phyloP scores from a whole-genome alignment of 441 rosid species.

The Theobroma grandiflorum region DNA sequence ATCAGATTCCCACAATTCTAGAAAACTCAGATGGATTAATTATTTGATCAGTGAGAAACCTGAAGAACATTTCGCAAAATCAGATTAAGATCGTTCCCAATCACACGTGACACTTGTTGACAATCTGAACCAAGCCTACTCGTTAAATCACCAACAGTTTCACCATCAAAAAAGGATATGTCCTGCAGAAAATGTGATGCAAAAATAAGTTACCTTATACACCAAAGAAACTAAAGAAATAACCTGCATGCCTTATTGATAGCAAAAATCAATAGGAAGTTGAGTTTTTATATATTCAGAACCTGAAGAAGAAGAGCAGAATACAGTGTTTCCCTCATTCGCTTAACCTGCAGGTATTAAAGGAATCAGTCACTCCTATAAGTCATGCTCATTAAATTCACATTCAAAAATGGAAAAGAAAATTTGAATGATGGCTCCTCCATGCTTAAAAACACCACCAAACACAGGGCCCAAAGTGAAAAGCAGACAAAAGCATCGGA shows the following conservation, averaged over 20 bases:
- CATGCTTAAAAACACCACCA: not conserved
- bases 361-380: slow-evolving; percentile 3
- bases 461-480: not conserved
- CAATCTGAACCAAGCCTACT: slow-evolving; percentile 99
- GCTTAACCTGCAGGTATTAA: slow-evolving; percentile 67
- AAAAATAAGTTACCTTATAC: slow-evolving; percentile 10
- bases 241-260: slow-evolving; percentile 23
- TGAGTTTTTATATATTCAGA: slow-evolving; percentile 26
- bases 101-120: slow-evolving; percentile 97
- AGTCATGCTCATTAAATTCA: slow-evolving; percentile 19
- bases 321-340: slow-evolving; percentile 93
- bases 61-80: slow-evolving; percentile 88
- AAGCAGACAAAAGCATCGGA: slow-evolving; percentile 5
- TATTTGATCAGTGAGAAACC: slow-evolving; percentile 51
- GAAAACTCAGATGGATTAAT: slow-evolving; percentile 13
- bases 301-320: slow-evolving; percentile 95
- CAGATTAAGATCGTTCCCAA: slow-evolving; percentile 91
- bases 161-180: slow-evolving; percentile 89
- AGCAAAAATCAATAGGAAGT: slow-evolving; percentile 19
- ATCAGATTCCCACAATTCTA: slow-evolving; percentile 32
- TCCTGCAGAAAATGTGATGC: slow-evolving; percentile 57
- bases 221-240: slow-evolving; percentile 22
- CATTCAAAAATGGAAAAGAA: slow-evolving; percentile 13
- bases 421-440: not conserved
- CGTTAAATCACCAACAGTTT: slow-evolving; percentile 97